Base-by-base conservation (phyloP, 2,329 filamentous ascomycete genomes). In the Aspergillus carbonarius region DNA sequence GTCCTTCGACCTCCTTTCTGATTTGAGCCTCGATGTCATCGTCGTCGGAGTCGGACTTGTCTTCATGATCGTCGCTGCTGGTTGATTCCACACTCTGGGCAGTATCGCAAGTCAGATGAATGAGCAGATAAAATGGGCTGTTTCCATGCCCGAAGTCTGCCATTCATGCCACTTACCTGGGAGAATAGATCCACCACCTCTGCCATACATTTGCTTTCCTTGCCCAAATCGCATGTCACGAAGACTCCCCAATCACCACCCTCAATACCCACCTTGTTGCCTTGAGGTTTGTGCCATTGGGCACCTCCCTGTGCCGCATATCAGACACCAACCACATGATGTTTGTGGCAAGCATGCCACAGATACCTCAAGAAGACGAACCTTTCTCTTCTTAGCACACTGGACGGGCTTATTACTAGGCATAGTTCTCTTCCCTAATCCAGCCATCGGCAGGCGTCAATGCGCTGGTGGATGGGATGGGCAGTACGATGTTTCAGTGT, bases 1-100 rank as follows among this genome's bases (percentile, higher is more conserved):
- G 78, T 50, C 77, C 79, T 60, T 79, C 79, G 40, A 88, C 72
- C 69, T 88, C 85, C 63, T 81, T 82, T 64, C 77, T 74, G 62
- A 88, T 87, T 62, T 85, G 82, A 30, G 80, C 81, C 72, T 87
- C 85, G 62, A 88, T 87, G 66, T 85, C 83, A 56, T 77, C 77
- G 66, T 85, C 74, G 48, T 62, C 65, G 4, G 68, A 72, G 27
- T 64, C 67, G 44, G 68, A 67, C 61, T 74, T 68, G 60, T 70
- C 57, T 25, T 68, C 61, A 37, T 67, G 59, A 13, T 63, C 60
- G 17, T 65, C 63, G 23, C 61, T 56, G 23, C 59, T 57, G 50
- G 59, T 42, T 42, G 39, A 27, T 54, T 66, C 66, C 17, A 68
- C 58, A 30, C 58, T 60, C 67, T 69, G 54, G 20, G 40, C 13